These are phyloP conservation scores for Beverwykella pulmonaria DNA, from an alignment of 495 filamentous ascomycete genomes.

Conservation along the genomic window DNA sequence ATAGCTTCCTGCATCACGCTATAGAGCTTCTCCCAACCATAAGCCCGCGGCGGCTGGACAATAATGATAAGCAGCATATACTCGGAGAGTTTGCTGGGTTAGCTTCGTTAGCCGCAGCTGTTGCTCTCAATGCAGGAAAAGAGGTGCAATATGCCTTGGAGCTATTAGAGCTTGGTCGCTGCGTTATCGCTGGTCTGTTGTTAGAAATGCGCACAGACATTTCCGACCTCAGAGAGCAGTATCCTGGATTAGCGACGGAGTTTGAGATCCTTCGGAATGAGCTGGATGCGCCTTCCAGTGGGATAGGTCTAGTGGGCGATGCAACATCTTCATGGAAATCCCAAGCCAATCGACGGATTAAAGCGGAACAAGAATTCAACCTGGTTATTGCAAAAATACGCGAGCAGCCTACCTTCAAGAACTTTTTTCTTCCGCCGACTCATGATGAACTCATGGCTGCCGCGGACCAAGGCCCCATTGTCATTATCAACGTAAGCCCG, in stretches of 20 bases:
- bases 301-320: not conserved
- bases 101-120: not conserved
- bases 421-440: no score
- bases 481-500: not conserved
- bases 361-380: not conserved
- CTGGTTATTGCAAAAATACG: not conserved
- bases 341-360: not conserved
- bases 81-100: not conserved
- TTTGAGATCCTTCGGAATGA: conserved; percentile 25
- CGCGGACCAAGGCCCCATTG: no score
- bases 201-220: conserved; percentile 29
- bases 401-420: not conserved
- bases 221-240: conserved; percentile 15
- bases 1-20: not conserved
- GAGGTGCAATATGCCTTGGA: not conserved
- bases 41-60: not conserved
- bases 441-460: no score
- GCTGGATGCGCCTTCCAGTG: not conserved
- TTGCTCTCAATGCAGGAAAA: not conserved
- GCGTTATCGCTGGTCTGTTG: conserved; percentile 22
- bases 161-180: conserved; percentile 30
- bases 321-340: not conserved
- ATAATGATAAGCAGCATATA: not conserved
- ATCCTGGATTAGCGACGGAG: conserved; percentile 14
- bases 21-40: not conserved